Percentiles rank a stretch among this genome's conserved stretches.
Evolutionary conservation across 768 basidiomycete species (phyloP).

Genomic region (Xerocomellus intermedius): DNA sequence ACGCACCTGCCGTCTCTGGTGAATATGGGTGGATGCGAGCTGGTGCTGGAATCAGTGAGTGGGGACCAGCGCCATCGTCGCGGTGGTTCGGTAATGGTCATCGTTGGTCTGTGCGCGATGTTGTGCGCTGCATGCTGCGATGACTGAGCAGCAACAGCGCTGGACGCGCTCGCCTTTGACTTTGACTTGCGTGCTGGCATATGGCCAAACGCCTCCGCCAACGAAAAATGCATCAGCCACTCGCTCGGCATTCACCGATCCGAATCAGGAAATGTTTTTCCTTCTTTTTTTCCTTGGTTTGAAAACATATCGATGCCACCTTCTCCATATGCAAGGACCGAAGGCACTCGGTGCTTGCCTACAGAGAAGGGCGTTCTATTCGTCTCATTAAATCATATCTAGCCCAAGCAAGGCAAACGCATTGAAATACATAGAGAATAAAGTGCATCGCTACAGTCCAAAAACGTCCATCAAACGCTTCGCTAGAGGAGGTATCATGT

Average conservation of each 20-base stretch:
- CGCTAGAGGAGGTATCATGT: slow-evolving; percentile 19
- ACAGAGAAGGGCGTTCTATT: slow-evolving; percentile 20
- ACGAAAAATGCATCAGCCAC: slow-evolving; percentile 27
- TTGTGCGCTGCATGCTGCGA: slow-evolving; percentile 9
- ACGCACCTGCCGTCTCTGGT: slow-evolving; percentile 84
- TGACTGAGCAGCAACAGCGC: slow-evolving; percentile 25
- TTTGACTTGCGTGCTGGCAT: slow-evolving; percentile 47
- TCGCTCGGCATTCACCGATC: slow-evolving; percentile 22
- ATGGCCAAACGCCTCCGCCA: slow-evolving; percentile 11
- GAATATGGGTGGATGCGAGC: slow-evolving; percentile 70
- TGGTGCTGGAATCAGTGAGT: slow-evolving; percentile 66
- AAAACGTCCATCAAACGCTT: slow-evolving; percentile 6
- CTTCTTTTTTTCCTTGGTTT: not conserved
- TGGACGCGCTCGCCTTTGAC: slow-evolving; percentile 47
- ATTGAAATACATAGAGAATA: slow-evolving; percentile 26
- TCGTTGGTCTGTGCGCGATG: slow-evolving; percentile 14
- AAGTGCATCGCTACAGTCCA: slow-evolving; percentile 20
- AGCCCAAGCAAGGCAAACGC: slow-evolving; percentile 2
- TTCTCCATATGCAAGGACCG: slow-evolving; percentile 33
- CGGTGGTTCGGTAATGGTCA: not conserved
- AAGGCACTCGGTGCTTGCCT: slow-evolving; percentile 24
- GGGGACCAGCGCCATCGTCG: slow-evolving; percentile 59
- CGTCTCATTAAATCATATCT: not conserved
- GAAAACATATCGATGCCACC: not conserved
- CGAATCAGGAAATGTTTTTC: slow-evolving; percentile 13